These are phyloP conservation scores for Paratinospora sagittata DNA, from an alignment of 164 flowering plant genomes.

Conservation along the genomic window DNA sequence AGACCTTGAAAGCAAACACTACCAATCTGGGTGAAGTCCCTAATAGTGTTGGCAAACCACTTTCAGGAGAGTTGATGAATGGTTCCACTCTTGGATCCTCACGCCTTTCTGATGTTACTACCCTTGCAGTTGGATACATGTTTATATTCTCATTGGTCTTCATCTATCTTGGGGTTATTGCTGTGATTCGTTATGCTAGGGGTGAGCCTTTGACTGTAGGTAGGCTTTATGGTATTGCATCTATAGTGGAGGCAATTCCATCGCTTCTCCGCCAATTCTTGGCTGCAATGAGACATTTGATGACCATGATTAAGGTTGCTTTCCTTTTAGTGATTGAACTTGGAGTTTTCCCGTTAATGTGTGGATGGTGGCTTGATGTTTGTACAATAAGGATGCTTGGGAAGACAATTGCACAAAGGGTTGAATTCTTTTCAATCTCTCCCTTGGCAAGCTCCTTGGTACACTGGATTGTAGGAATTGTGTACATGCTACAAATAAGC, in stretches of 20 bases:
- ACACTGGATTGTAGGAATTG: constrained; percentile 96
- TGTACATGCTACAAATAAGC: constrained; percentile 97
- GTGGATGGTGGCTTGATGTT: constrained; percentile 99
- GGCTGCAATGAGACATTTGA: constrained; percentile 89
- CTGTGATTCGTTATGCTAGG: constrained; percentile 72
- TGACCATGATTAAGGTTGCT: constrained; percentile 98
- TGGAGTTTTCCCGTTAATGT: constrained; percentile 96
- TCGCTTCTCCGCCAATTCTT: constrained; percentile 85
- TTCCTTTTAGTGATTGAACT: constrained; percentile 95
- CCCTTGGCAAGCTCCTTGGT: constrained; percentile 92
- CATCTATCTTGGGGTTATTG: constrained; percentile 68
- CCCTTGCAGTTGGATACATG: constrained; percentile 86
- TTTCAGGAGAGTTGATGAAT: constrained; percentile 52
- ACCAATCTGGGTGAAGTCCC: constrained; percentile 39
- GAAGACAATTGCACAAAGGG: constrained; percentile 75
- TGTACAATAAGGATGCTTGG: constrained; percentile 97
- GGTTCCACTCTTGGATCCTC: constrained; percentile 53
- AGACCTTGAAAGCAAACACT: constrained; percentile 44
- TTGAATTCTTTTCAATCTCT: constrained; percentile 79
- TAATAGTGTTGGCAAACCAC: constrained; percentile 32
- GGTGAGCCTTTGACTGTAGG: constrained; percentile 89
- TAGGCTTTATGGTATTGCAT: constrained; percentile 84
- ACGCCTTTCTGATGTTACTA: constrained; percentile 84
- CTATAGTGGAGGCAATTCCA: constrained; percentile 85
- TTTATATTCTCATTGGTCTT: constrained; percentile 64